Conservation (phyloP, 306 rosid genomes). For the Lotus japonicus region DNA sequence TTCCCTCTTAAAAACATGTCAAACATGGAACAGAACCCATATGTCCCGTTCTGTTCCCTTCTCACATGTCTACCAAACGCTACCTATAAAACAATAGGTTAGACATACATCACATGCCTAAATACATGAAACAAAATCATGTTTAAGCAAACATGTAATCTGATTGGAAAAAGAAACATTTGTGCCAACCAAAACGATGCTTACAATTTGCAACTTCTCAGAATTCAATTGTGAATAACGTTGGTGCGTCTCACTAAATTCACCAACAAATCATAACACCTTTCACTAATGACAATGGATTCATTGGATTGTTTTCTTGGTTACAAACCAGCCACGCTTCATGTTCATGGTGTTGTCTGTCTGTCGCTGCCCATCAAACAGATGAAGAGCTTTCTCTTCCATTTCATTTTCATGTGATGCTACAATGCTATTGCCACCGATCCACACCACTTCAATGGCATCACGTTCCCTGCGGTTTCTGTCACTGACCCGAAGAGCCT, state of each 20-base stretch:
- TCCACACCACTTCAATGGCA: constrained; percentile 28
- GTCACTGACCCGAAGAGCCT: constrained; percentile 23
- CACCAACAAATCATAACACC: background rate
- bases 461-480: constrained; percentile 15
- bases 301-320: background rate
- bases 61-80: no score
- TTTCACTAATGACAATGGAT: background rate
- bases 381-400: background rate
- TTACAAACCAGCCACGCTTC: constrained; percentile 18
- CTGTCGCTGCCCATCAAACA: background rate
- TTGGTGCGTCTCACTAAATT: background rate
- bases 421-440: background rate
- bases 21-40: no score
- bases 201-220: background rate
- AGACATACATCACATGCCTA: no score
- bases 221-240: background rate
- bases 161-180: background rate
- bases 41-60: no score
- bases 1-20: no score
- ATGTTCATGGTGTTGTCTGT: background rate
- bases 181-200: background rate
- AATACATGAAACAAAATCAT: no score
- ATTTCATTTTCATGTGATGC: background rate
- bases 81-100: no score
- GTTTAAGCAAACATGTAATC: no score